phyloP scores from a whole-genome alignment of 495 filamentous ascomycete genomes.

The Usnea hakonensis region DNA sequence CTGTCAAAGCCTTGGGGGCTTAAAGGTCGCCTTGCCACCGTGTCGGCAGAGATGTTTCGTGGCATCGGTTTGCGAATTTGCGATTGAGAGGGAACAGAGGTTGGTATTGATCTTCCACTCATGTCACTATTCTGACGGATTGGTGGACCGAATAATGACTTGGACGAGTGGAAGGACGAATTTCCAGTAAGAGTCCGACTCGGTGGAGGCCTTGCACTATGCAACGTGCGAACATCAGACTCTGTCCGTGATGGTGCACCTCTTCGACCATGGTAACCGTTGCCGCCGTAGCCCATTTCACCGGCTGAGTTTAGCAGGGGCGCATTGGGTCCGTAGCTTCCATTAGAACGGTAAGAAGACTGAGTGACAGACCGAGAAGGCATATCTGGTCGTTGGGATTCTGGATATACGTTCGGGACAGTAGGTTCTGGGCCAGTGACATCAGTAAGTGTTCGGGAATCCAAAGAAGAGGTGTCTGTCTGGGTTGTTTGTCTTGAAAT shows the following conservation, averaged over 20 bases:
- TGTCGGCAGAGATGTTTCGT: conserved; percentile 2
- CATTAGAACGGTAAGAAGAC: conserved; percentile 34
- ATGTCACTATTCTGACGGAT: conserved; percentile 20
- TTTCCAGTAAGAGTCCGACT: conserved; percentile 12
- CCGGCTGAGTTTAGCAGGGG: conserved; percentile 53
- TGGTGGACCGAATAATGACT: conserved; percentile 8
- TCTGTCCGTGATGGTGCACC: conserved; percentile 20
- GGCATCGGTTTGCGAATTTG: conserved; percentile 10
- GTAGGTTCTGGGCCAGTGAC: conserved; percentile 31
- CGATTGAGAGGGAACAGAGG: neutral
- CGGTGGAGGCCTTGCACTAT: conserved; percentile 11
- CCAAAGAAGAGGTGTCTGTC: conserved; percentile 56
- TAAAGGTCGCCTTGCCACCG: conserved; percentile 1
- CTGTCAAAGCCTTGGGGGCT: conserved; percentile 2
- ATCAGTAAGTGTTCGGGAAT: conserved; percentile 46
- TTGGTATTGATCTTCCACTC: conserved; percentile 5
- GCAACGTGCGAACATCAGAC: conserved; percentile 6
- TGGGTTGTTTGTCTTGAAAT: conserved; percentile 60
- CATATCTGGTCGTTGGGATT: conserved; percentile 26
- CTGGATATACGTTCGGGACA: conserved; percentile 33
- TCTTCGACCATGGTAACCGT: conserved; percentile 29
- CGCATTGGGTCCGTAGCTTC: conserved; percentile 48
- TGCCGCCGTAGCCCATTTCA: conserved; percentile 49
- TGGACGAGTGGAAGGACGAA: conserved; percentile 16
- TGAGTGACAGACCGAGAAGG: conserved; percentile 39